Conservation (phyloP, 345 rosid genomes). For the Dipteronia dyeriana region DNA sequence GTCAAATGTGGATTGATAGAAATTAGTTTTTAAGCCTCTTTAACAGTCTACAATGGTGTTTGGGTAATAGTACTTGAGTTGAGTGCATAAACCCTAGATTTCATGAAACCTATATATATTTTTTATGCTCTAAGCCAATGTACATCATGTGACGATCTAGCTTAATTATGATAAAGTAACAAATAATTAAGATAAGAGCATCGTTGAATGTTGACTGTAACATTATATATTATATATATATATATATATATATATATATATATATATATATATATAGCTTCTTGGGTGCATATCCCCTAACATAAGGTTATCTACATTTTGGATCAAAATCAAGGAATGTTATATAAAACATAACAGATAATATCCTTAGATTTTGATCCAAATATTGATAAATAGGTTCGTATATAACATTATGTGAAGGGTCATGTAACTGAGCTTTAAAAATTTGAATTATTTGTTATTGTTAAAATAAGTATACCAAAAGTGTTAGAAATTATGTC, state of each 20-base stretch:
- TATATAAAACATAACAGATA: no score
- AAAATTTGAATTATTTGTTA: no score
- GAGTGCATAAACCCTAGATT: no score
- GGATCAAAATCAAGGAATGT: no score
- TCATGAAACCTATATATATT: neutral
- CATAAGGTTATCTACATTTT: no score
- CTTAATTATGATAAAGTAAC: neutral
- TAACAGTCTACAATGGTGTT: neutral
- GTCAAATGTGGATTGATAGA: slow-evolving; percentile 18
- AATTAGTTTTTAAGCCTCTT: neutral
- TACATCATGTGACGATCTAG: neutral
- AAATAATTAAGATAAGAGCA: neutral
- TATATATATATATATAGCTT: no score
- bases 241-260: no score
- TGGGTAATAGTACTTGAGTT: neutral
- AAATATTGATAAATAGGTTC: no score
- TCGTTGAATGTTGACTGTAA: neutral
- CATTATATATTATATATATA: neutral
- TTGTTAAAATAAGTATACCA: neutral
- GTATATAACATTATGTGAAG: no score
- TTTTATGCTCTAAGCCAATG: neutral
- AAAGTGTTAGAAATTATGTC: neutral
- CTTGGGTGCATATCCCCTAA: no score
- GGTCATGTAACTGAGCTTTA: no score
- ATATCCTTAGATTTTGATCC: no score